phyloP scores from a whole-genome alignment of 352 stramenopile species.

The Phytophthora idaei region DNA sequence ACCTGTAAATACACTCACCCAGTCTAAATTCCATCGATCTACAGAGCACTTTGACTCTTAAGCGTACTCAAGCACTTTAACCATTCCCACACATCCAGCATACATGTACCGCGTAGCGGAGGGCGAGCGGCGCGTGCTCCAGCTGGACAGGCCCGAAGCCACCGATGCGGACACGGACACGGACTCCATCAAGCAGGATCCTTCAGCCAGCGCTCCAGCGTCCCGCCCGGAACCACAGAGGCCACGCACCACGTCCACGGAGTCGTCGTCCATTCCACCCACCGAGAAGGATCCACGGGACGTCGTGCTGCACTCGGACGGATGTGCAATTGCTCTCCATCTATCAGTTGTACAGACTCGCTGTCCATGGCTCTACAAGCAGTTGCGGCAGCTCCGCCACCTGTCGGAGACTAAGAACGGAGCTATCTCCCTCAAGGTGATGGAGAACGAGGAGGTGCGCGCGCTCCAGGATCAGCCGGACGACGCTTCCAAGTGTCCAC shows the following conservation, averaged over 20 bases:
- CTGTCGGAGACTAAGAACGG: neutral
- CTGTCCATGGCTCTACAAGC: conserved; percentile 45
- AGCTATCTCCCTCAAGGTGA: conserved; percentile 13
- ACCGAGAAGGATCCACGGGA: conserved; percentile 36
- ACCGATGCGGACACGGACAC: neutral
- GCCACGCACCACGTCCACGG: neutral
- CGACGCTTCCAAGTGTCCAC: conserved; percentile 20
- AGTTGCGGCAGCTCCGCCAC: conserved; percentile 36
- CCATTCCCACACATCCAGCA: neutral
- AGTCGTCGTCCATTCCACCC: conserved; percentile 13
- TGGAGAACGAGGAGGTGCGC: conserved; percentile 21
- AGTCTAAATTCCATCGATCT: neutral
- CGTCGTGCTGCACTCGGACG: conserved; percentile 52
- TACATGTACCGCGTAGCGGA: conserved; percentile 31
- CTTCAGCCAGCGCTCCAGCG: neutral
- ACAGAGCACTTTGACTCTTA: conserved; percentile 12
- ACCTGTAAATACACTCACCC: conserved; percentile 8
- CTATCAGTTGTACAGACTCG: conserved; percentile 35
- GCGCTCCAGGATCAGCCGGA: conserved; percentile 2
- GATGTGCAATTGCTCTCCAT: conserved; percentile 59
- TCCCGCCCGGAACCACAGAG: neutral
- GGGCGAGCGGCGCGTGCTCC: conserved; percentile 20
- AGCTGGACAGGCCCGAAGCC: conserved; percentile 10
- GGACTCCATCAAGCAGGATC: neutral
- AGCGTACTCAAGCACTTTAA: neutral